These are phyloP conservation scores for Aspergillus sergii DNA, from an alignment of 2,329 filamentous ascomycete species.

Conservation along the genomic window DNA sequence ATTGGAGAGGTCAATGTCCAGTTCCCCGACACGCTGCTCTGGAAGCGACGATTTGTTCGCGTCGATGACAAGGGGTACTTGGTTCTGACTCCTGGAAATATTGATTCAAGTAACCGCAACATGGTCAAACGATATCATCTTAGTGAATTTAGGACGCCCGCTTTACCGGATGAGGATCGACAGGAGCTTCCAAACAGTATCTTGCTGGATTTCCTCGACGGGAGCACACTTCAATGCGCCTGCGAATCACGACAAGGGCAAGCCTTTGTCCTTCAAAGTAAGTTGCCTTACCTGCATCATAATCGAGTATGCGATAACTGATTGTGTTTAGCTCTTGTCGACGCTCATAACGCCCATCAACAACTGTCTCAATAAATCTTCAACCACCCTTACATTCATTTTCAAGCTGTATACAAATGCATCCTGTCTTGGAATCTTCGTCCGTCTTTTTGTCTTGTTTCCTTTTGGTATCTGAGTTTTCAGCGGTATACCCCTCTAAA, in stretches of 20 bases:
- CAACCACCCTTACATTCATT: conserved; percentile 10
- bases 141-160: conserved; percentile 77
- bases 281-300: conserved; percentile 26
- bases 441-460: conserved; percentile 9
- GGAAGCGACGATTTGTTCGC: conserved; percentile 89
- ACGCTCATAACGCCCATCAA: conserved; percentile 43
- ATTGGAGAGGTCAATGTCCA: conserved; percentile 95
- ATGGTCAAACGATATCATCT: conserved; percentile 81
- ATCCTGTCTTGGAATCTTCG: conserved; percentile 4
- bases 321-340: conserved; percentile 40
- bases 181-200: conserved; percentile 91
- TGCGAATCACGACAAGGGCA: conserved; percentile 61
- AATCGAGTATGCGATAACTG: conserved; percentile 10
- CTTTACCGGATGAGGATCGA: conserved; percentile 83
- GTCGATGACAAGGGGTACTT: conserved; percentile 83
- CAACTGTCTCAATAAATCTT: conserved; percentile 19
- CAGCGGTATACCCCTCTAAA: conserved; percentile 36
- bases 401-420: conserved; percentile 5
- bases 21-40: conserved; percentile 92
- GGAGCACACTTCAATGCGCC: conserved; percentile 64
- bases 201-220: conserved; percentile 63
- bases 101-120: conserved; percentile 60
- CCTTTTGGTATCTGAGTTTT: conserved; percentile 26
- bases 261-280: conserved; percentile 54
- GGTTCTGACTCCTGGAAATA: conserved; percentile 72